Base-by-base conservation (phyloP, 306 rosid genomes). In the Lathyrus sativus region DNA sequence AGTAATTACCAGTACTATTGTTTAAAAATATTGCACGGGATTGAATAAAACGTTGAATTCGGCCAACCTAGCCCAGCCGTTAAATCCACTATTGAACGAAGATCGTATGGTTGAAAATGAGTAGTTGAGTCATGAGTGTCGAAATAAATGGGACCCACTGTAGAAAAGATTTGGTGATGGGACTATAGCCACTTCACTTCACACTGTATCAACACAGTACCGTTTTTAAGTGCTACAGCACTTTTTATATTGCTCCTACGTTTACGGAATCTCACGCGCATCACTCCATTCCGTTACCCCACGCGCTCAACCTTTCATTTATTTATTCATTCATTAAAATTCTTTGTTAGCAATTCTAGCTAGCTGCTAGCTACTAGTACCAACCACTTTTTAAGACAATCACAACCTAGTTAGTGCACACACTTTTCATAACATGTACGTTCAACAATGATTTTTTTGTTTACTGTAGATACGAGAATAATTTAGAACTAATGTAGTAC, bases 91-190 rank as follows among this genome's bases (percentile, higher is more conserved):
- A 4, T 19, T 18, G 28, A 29, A 19, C 13, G 9, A 1, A 24
- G 5, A 55, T 55, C 37, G 38, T 26, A 11, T 3, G 61, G 61
- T 12, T 55, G 38, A 55, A 55, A 55, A 55, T 24, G 61, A 51
- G 29, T 19, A 0, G 24, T 48, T 48, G 26, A 19, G 3, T 10
- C 6, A 17, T 53, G 13, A 19, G 5, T 11, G 35, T 13, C n/a
- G 33, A 19, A 19, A 53, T 19, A 18, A 4, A 12, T 26, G 38
- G 61, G 61, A 55, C 61, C 61, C 61, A 55, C 11, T 12, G 2
- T 1, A 11, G 38, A 55, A 55, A 26, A 55, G 9, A 55, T 55
- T 55, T 55, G 18, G 4, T 55, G 61, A 55, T 26, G 38, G 38
- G 60, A 55, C 35, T 11, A 24, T 24, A 0, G 9, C 53, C 15